Base-by-base conservation (phyloP, 2,329 filamentous ascomycete genomes). In the Zarea fungicola region DNA sequence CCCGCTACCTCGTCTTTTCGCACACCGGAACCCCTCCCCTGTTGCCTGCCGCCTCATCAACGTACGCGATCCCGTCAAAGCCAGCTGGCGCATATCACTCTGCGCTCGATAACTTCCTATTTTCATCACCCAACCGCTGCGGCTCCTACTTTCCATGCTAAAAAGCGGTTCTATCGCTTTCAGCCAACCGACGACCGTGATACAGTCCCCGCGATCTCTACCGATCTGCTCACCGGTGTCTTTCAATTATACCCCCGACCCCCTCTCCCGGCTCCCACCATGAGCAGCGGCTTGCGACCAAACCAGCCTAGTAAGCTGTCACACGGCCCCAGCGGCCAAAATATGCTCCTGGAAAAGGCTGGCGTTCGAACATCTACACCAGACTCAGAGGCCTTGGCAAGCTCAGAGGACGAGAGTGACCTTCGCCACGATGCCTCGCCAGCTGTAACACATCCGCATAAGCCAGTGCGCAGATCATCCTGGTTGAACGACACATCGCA, bases 341-440 rank as follows among this genome's bases (percentile, higher is more conserved):
- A 81, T 32, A 72, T 84, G 32, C 70, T 88, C 41, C 75, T 89
- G 28, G 88, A 92, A 43, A 93, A 90, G 65, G 75, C 85, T 42
- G 86, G 87, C 60, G 78, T 84, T 49, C 82, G 91, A 58, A 86
- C 87, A 47, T 90, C 89, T 7, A 96, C 92, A 1, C 92, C 92
- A 19, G 93, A 97, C 63, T 96, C 91, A 4, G 92, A 97, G 64
- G 92, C 89, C 44, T 73, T 97, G 52, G 90, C 87, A 45, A 97
- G 92, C 56, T 96, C 91, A 11, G 93, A 97, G 65, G 93, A 97
- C 65, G 93, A 99, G 66, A 78, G 74, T 50, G 87, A 96, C 52
- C 76, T 82, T 62, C 76, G 79, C 56, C 75, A 80, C 56, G 79
- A 77, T 50, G 66, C 62, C 59, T 69, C 69, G 54, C 74, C 75